Evolutionary conservation across 177 flowering plant species (phyloP).

Genomic region (Telopea speciosissima): DNA sequence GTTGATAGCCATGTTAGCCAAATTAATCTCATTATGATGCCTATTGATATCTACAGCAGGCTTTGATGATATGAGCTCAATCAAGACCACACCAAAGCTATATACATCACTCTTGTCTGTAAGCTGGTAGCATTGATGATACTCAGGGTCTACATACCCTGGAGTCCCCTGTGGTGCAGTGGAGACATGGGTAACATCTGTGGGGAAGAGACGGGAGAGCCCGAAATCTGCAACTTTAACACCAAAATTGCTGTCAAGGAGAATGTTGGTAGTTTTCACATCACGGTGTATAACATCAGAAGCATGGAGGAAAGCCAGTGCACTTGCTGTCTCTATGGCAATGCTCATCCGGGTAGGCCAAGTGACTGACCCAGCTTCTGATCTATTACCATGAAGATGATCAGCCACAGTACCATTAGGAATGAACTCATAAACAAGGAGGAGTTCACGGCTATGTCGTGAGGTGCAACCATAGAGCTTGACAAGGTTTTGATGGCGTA

Average conservation of each 20-base stretch:
- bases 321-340: no score
- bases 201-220: constrained; percentile 50
- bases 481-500: no score
- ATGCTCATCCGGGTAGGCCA: no score
- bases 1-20: constrained; percentile 43
- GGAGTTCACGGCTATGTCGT: no score
- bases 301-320: no score
- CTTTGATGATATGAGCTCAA: constrained; percentile 53
- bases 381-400: no score
- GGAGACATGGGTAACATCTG: constrained; percentile 45
- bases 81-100: constrained; percentile 56
- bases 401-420: no score
- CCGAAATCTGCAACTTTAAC: constrained; percentile 71
- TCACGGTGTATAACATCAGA: no score
- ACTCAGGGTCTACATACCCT: constrained; percentile 63
- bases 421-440: no score
- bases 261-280: no score
- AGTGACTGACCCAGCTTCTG: no score
- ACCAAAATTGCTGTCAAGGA: constrained; percentile 11
- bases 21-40: constrained; percentile 45
- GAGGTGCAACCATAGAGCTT: no score
- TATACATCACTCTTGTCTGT: constrained; percentile 56
- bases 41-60: constrained; percentile 60
- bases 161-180: constrained; percentile 71
- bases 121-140: constrained; percentile 52